A percentile compares a stretch with the other conserved stretches of the same genome.
Conservation (phyloP, 768 basidiomycete species). For the Tulasnella sp. region DNA sequence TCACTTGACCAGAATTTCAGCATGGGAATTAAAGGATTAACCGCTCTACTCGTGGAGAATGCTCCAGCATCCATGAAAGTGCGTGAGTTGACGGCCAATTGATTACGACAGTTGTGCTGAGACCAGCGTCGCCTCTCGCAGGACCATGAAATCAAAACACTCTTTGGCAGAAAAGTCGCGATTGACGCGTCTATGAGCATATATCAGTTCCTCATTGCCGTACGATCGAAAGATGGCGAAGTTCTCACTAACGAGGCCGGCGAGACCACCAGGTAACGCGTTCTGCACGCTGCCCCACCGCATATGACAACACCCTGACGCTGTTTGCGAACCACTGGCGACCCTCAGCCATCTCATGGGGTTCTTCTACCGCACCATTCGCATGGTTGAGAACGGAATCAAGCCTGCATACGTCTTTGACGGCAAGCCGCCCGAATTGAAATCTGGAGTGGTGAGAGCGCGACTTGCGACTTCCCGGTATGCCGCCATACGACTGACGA, state of each 20-base stretch:
- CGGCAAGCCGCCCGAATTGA: conserved; percentile 96
- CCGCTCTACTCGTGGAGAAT: conserved; percentile 83
- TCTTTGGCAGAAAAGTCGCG: conserved; percentile 97
- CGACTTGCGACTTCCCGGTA: conserved; percentile 45
- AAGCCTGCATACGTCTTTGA: conserved; percentile 99
- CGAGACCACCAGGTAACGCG: conserved; percentile 79
- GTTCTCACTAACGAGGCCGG: conserved; percentile 96
- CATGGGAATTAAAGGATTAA: conserved; percentile 97
- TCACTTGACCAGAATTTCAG: not conserved
- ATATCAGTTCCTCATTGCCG: conserved; percentile 97
- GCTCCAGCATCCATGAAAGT: conserved; percentile 79
- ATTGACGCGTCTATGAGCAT: conserved; percentile 98
- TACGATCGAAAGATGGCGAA: conserved; percentile 94
- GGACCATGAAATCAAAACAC: conserved; percentile 94
- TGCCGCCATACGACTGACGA: not conserved
- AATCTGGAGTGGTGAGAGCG: conserved; percentile 81
- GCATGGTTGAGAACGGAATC: conserved; percentile 98
- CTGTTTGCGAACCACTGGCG: conserved; percentile 14
- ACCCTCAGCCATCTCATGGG: conserved; percentile 89
- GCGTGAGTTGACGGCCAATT: conserved; percentile 8
- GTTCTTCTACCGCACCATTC: conserved; percentile 95
- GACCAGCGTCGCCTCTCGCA: conserved; percentile 38
- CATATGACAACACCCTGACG: not conserved
- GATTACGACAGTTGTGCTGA: not conserved
- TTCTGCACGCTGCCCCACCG: not conserved